Base-by-base conservation (phyloP, 495 filamentous ascomycete species). In the Tuber indicum region DNA sequence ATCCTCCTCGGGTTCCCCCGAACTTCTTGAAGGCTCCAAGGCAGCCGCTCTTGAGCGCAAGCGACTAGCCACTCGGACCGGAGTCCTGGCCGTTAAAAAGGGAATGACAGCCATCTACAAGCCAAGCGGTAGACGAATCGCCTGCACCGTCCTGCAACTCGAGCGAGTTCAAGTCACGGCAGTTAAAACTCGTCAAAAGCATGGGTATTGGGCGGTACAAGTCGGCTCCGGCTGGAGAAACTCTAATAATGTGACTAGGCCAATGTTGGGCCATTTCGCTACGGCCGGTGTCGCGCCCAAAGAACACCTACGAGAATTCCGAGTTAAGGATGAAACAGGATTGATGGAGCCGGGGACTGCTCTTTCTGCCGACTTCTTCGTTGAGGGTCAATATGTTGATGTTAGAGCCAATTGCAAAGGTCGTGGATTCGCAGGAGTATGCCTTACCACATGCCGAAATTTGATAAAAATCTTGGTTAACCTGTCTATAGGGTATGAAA, bases 171-270 rank as follows among this genome's bases (percentile, higher is more conserved):
- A 97, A 82, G 93, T 97, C 2, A 87, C 96, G 19, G 90, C 91
- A 62, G 90, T 92, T 84, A 98, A 97, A 88, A 96, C 93, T 49
- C 86, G 89, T 39, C 84, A 90, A 77, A 87, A 87, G 82, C 91
- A 99, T 85, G 96, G 95, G 10, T 98, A 98, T 85, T 97, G 87
- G 84, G 95, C 94, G 46, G 92, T 98, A 26, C 95, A 98, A 85
- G 86, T 99, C 70, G 96, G 96, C 23, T 86, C 88, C 41, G 96
- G 96, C 44, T 91, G 89, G 88, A 93, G 91, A 80, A 88, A 90
- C 71, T 85, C 92, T 26, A 87, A 85, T 70, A 97, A 96, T 84
- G 88, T 96, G 45, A 91, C 89, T 39, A 90, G 92, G 77, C 90
- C 96, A 10, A 84, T 93, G 85, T 86, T 97, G 47, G 96, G 96